Conservation (phyloP, 1,284 basidiomycete species). For the Tylopilus sp. region DNA sequence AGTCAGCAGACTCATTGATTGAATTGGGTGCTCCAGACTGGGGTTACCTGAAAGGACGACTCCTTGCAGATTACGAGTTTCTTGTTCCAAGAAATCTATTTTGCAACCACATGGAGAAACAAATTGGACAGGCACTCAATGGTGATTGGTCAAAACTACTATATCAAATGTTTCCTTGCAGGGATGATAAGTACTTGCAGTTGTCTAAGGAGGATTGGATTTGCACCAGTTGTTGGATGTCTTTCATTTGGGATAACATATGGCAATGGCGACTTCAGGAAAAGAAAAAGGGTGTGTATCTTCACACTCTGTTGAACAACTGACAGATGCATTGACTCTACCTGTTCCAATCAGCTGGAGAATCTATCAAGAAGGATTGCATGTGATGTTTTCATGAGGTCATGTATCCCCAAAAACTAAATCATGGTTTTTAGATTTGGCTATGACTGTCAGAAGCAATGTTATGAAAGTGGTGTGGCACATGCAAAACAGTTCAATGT, state of each 20-base stretch:
- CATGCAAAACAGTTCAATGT: conserved; percentile 15
- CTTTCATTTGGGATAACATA: conserved; percentile 5
- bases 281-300: conserved; percentile 1
- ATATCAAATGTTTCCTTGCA: conserved; percentile 22
- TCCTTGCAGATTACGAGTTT: conserved; percentile 9
- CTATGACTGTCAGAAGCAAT: conserved; percentile 15
- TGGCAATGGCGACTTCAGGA: conserved; percentile 17
- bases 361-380: conserved; percentile 5
- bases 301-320: not conserved
- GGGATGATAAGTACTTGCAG: conserved; percentile 9
- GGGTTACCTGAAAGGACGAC: conserved; percentile 10
- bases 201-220: conserved; percentile 24
- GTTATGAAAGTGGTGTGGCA: conserved; percentile 2
- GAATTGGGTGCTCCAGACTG: conserved; percentile 16
- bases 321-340: not conserved
- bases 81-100: conserved; percentile 7
- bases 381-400: conserved; percentile 1
- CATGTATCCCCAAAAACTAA: not conserved
- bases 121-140: conserved; percentile 13
- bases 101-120: conserved; percentile 13
- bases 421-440: conserved; percentile 5
- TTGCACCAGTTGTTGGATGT: conserved; percentile 1
- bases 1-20: not conserved
- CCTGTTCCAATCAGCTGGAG: not conserved
- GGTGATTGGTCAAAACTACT: conserved; percentile 14